phyloP scores from a whole-genome alignment of 305 asterid species.

The Solanum hybrid region DNA sequence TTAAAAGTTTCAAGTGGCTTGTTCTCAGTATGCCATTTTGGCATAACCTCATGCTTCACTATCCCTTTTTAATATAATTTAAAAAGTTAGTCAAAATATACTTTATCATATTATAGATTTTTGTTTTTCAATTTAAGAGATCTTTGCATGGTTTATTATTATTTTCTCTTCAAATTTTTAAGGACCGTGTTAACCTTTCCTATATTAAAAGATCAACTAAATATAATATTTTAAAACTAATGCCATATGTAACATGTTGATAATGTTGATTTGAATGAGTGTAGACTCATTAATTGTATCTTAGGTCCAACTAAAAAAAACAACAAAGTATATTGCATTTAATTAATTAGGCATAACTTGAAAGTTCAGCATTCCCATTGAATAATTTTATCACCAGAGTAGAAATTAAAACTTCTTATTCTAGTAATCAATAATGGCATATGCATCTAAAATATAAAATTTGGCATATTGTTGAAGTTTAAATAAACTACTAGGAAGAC shows the following conservation, averaged over 20 bases:
- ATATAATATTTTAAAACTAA: background rate
- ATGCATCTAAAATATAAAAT: background rate
- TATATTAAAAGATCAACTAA: background rate
- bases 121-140: background rate
- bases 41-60: background rate
- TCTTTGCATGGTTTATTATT: background rate
- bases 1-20: background rate
- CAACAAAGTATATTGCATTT: background rate
- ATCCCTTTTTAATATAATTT: background rate
- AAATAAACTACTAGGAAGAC: background rate
- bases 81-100: background rate
- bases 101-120: background rate
- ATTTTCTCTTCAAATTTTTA: background rate
- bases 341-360: background rate
- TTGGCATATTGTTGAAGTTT: background rate
- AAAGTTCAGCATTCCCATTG: background rate
- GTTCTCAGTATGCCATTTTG: background rate
- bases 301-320: background rate
- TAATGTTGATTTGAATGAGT: background rate
- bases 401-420: background rate
- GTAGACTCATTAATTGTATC: background rate
- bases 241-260: background rate
- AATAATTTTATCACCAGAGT: background rate
- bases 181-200: background rate
- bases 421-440: background rate